These are phyloP conservation scores for Fusarium sp. DNA, from an alignment of 2,329 filamentous ascomycete species.

Conservation along the genomic window DNA sequence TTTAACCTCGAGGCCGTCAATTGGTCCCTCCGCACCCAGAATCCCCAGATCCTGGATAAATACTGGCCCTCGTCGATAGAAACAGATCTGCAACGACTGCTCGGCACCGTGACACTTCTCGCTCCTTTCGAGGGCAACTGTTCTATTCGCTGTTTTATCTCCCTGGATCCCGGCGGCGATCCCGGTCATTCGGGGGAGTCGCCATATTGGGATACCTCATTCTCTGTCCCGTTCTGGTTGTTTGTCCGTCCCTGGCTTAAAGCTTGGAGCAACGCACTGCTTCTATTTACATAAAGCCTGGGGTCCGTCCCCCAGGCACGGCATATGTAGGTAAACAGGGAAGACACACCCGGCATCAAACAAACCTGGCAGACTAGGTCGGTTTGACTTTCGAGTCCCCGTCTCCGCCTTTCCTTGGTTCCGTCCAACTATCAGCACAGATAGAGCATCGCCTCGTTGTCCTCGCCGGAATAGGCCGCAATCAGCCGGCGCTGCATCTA, in stretches of 20 bases:
- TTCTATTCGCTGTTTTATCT: slow-evolving; percentile 12
- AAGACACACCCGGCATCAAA: slow-evolving; percentile 4
- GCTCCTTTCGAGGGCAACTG: not conserved
- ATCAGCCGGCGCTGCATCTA: slow-evolving; percentile 3
- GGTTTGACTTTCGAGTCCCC: not conserved
- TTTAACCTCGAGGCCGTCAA: slow-evolving; percentile 11
- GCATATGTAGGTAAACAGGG: slow-evolving; percentile 26
- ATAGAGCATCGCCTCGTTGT: not conserved
- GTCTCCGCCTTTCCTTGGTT: not conserved
- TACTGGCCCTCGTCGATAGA: not conserved
- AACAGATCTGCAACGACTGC: slow-evolving; percentile 7
- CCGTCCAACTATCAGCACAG: not conserved
- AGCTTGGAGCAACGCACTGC: slow-evolving; percentile 23
- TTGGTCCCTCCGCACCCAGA: slow-evolving; percentile 6
- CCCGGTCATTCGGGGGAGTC: slow-evolving; percentile 15
- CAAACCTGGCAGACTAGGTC: slow-evolving; percentile 2
- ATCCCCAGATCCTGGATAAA: slow-evolving; percentile 8
- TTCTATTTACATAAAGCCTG: slow-evolving; percentile 34
- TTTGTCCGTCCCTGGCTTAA: slow-evolving; percentile 13
- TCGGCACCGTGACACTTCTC: slow-evolving; percentile 1
- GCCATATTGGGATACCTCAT: slow-evolving; percentile 25
- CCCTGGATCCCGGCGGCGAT: slow-evolving; percentile 15
- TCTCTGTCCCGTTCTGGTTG: slow-evolving; percentile 22
- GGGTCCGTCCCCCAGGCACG: slow-evolving; percentile 13
- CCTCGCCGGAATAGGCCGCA: slow-evolving; percentile 1